Evolutionary conservation across 129 eudicot species (phyloP), one percentile per base, ranked within the genome.

Genomic region (Escallonia rubra): DNA sequence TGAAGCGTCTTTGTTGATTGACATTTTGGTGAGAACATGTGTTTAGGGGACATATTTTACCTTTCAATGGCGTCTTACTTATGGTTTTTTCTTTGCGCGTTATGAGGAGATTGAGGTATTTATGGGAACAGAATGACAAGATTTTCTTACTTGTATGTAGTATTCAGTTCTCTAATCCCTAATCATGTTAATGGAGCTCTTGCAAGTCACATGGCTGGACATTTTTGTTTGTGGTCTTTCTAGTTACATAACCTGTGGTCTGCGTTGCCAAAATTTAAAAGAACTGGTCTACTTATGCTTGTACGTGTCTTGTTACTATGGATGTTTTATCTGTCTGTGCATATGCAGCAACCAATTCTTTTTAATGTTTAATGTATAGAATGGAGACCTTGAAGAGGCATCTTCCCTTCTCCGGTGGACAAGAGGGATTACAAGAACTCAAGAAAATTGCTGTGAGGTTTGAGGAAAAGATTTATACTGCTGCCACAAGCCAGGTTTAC

Each of bases 301-400:
- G 10, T 47, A 8, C 41, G 41, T 41, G 11, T 12, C 13, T 50
- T 42, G 47, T 13, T 12, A 48, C 56, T 40, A 40, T 7, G 43
- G 63, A 15, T 7, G 6, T 65, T 58, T 0, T 10, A 43, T 11
- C 9, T 5, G 14, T 16, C 9, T 59, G 42, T 8, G 50, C 6
- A 46, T 38, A 6, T 39, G 50, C 69, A 13, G 38, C 68, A 39
- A 5, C 15, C 15, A 40, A 59, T 47, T 46, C 58, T 57, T 50
- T 43, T 61, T 74, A 66, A 51, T 64, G 59, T 50, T 71, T 45
- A 39, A 57, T 72, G 72, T 50, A 55, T 64, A 92, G 98, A 78
- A 78, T 86, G 86, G 89, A 86, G 4, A 76, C 91, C 1, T 74
- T 92, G 91, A 84, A 76, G 79, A 83, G 85, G 76, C 95, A 89